phyloP scores from a whole-genome alignment of 2,329 filamentous ascomycete species.

The Ceratocystis lukuohia region DNA sequence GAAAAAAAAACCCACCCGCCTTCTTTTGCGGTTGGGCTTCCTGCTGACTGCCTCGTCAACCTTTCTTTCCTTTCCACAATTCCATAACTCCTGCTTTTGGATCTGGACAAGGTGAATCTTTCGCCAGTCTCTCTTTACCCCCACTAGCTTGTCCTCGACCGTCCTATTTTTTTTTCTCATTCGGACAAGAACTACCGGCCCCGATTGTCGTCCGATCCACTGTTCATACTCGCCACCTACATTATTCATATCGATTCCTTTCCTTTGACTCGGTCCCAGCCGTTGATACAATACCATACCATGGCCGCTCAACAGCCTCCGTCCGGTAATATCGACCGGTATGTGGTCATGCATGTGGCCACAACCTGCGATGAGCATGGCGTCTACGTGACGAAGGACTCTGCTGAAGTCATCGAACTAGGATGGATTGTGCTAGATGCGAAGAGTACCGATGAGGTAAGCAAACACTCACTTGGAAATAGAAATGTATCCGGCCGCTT shows the following conservation, averaged over 20 bases:
- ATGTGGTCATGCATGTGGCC: slow-evolving; percentile 94
- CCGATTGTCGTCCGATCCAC: neutral
- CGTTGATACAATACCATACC: neutral
- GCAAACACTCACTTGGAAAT: slow-evolving; percentile 24
- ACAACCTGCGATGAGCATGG: slow-evolving; percentile 99
- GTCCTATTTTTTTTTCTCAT: neutral
- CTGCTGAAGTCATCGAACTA: slow-evolving; percentile 96
- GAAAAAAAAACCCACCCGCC: slow-evolving; percentile 3
- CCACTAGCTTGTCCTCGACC: slow-evolving; percentile 5
- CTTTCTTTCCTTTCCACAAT: neutral
- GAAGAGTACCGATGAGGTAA: slow-evolving; percentile 83
- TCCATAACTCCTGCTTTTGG: neutral
- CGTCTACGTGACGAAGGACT: slow-evolving; percentile 98
- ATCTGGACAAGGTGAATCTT: neutral
- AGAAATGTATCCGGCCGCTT: neutral
- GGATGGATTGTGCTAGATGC: slow-evolving; percentile 94
- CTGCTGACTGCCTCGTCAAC: slow-evolving; percentile 5
- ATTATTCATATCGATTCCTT: neutral
- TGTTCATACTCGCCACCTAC: neutral
- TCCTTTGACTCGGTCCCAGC: neutral
- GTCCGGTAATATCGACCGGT: slow-evolving; percentile 75
- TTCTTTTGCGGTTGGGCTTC: slow-evolving; percentile 6
- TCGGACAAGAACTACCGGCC: neutral
- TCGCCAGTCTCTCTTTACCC: neutral
- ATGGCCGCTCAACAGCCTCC: slow-evolving; percentile 33